phyloP scores from a whole-genome alignment of 1,284 basidiomycete genomes.

The Puccinia horiana region DNA sequence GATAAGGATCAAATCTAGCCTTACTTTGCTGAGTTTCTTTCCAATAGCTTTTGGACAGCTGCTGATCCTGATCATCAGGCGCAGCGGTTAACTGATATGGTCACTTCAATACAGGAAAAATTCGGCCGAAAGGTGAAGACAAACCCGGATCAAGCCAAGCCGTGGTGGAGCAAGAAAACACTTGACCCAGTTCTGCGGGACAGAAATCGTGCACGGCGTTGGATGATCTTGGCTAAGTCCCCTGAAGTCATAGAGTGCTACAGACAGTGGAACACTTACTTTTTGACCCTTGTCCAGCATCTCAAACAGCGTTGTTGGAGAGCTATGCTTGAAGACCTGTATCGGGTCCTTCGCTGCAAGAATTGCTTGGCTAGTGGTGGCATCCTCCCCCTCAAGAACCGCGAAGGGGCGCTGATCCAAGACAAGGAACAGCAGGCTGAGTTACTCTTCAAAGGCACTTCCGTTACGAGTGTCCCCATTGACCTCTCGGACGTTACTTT shows the following conservation, averaged over 20 bases:
- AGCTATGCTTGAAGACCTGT: not conserved
- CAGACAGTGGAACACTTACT: not conserved
- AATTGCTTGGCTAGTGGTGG: not conserved
- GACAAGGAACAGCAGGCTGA: slow-evolving; percentile 12
- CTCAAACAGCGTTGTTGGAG: not conserved
- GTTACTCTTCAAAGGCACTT: slow-evolving; percentile 13
- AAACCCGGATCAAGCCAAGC: not conserved
- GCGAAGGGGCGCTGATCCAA: not conserved
- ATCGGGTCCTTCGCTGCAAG: not conserved
- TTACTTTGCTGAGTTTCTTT: not conserved
- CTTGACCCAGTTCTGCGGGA: not conserved
- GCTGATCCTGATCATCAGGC: not conserved
- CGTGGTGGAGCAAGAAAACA: not conserved
- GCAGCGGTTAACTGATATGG: not conserved
- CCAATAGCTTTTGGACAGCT: not conserved
- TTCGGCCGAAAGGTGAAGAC: not conserved
- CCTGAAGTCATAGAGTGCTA: not conserved
- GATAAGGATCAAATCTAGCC: not conserved
- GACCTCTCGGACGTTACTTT: not conserved
- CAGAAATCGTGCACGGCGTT: not conserved
- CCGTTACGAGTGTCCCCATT: not conserved
- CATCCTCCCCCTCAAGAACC: not conserved
- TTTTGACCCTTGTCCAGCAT: not conserved
- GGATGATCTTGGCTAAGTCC: not conserved
- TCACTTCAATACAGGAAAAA: not conserved